Evolutionary conservation across 495 filamentous ascomycete genomes (phyloP), one percentile per base, ranked within the genome.

Genomic region (Neurospora sp.): DNA sequence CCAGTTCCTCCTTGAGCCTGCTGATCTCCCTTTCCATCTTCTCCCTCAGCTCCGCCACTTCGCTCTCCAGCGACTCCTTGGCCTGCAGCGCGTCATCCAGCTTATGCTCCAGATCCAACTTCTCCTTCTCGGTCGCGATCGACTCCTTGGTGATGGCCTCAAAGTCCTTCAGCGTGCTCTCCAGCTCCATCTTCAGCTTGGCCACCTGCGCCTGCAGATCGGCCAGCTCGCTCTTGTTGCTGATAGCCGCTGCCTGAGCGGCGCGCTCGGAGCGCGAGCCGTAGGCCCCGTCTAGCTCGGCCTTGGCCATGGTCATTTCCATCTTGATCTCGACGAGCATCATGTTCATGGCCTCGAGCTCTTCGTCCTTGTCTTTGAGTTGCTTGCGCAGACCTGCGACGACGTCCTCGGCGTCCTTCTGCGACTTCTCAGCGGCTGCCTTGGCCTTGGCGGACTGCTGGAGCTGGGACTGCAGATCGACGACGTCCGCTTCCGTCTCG

Each of bases 281-380:
- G 78, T 97, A 97, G 22, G 96, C 95, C 70, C 93, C 93, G 78
- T 99, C 96, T 41, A 98, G 91, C 83, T 99, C 96, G 6, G 96
- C 96, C 80, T 92, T 93, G 72, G 92, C 92, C 82, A 99, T 89
- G 68, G 94, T 94, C 72, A 97, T 84, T 78, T 98, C 96, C 44
- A 94, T 98, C 72, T 94, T 93, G 68, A 96, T 85, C 71, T 93
- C 89, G 68, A 94, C 92, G 72, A 97, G 86, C 81, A 96, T 93
- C 75, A 89, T 87, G 78, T 96, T 94, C 70, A 96, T 85, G 39
- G 88, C 84, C 14, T 91, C 87, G 79, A 96, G 85, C 77, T 97
- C 93, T 12, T 85, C 82, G 73, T 89, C 90, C 84, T 80, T 86
- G 74, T 70, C 81, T 76, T 79, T 87, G 80, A 83, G 83, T 74